Conservation (phyloP, 371 early-diverging fungal species). For the Actinomucor elegans region DNA sequence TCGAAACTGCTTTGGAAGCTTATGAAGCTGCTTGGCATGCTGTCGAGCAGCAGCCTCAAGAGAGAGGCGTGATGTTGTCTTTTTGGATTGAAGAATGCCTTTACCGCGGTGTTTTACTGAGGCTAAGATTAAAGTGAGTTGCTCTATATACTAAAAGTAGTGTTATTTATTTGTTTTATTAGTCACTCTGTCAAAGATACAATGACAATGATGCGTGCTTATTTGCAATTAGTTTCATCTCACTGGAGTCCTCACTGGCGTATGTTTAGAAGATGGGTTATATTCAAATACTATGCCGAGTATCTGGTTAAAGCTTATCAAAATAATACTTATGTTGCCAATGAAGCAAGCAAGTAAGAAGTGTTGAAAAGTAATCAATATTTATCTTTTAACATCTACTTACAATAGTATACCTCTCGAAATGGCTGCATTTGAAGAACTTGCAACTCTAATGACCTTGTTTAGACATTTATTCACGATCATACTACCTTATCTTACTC, state of each 20-base stretch:
- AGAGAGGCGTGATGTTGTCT: constrained; percentile 51
- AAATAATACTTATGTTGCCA: constrained; percentile 15
- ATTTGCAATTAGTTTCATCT: constrained; percentile 22
- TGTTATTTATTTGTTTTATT: neutral
- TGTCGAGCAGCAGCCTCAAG: constrained; percentile 41
- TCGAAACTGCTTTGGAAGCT: constrained; percentile 45
- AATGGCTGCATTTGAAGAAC: constrained; percentile 13
- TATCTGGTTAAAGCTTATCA: constrained; percentile 21
- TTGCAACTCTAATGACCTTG: constrained; percentile 16
- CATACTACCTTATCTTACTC: constrained; percentile 7
- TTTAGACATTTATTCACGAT: constrained; percentile 14
- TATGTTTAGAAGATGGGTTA: constrained; percentile 41
- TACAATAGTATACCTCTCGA: neutral
- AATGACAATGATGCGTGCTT: constrained; percentile 27
- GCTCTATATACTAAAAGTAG: neutral
- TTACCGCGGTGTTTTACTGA: constrained; percentile 58
- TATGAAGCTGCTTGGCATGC: constrained; percentile 56
- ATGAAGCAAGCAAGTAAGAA: neutral
- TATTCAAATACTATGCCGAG: constrained; percentile 42
- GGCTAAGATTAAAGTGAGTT: constrained; percentile 50
- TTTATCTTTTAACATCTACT: neutral
- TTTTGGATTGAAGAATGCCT: constrained; percentile 72
- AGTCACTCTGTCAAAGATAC: constrained; percentile 16
- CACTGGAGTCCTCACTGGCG: constrained; percentile 53
- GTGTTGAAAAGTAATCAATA: neutral